Conservation (phyloP, 495 filamentous ascomycete genomes). For the Aspergillus indologenus region DNA sequence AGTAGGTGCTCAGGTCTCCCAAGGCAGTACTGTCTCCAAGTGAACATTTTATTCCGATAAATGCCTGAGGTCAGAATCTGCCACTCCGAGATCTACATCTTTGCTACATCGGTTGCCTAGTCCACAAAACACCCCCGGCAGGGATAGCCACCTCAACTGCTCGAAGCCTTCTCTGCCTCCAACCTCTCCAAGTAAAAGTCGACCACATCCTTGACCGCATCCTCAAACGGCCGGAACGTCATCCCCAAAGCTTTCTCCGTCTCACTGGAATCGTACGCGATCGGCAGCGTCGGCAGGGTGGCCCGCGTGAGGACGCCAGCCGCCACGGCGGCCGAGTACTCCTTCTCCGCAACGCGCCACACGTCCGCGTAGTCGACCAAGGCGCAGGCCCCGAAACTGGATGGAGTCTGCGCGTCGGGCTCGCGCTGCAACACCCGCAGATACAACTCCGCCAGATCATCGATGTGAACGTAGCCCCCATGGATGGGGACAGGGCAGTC, state of each 20-base stretch:
- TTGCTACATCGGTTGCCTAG: too few species aligned
- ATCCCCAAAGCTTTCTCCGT: conserved; percentile 44
- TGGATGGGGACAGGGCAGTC: conserved; percentile 9
- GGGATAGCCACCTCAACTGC: too few species aligned
- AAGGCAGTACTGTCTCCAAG: too few species aligned
- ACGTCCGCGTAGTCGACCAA: background rate
- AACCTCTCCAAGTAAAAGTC: conserved; percentile 23
- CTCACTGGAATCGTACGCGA: conserved; percentile 38
- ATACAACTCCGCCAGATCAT: conserved; percentile 12
- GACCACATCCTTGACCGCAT: conserved; percentile 41
- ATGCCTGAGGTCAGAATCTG: too few species aligned
- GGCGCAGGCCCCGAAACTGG: conserved; percentile 7
- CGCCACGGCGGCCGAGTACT: conserved; percentile 4
- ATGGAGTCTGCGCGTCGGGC: background rate
- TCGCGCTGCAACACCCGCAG: conserved; percentile 9
- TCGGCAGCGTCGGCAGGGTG: conserved; percentile 26
- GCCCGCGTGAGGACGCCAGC: conserved; percentile 19
- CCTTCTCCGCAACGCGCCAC: conserved; percentile 3
- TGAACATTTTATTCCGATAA: too few species aligned
- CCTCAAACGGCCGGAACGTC: conserved; percentile 40
- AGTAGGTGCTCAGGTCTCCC: too few species aligned
- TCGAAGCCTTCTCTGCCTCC: background rate
- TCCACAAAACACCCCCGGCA: too few species aligned
- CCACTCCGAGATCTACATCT: too few species aligned
- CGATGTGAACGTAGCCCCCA: conserved; percentile 16